Conservation (phyloP, 2,329 filamentous ascomycete species). For the Colletotrichum truncatum region DNA sequence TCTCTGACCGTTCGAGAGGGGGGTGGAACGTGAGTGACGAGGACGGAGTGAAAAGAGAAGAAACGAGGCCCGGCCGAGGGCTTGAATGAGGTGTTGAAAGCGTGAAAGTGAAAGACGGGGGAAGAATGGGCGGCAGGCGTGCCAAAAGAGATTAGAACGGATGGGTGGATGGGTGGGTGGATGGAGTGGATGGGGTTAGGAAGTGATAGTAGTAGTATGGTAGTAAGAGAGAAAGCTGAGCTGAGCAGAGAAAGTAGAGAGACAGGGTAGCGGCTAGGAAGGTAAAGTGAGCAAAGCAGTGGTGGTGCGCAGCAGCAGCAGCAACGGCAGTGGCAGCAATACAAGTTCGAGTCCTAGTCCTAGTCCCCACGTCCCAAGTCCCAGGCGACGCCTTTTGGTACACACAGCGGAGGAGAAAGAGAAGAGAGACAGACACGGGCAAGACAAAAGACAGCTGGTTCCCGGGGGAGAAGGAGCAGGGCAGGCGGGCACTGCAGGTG, state of each 20-base stretch:
- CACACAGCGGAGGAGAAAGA: not conserved
- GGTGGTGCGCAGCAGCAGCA: no score
- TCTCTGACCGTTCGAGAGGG: not conserved
- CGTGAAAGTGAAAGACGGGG: conserved; percentile 26
- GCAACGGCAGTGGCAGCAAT: no score
- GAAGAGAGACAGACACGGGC: not conserved
- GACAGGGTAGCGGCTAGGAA: no score
- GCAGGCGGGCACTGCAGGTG: not conserved
- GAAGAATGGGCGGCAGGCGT: conserved; percentile 3
- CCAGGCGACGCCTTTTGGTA: not conserved
- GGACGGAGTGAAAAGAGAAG: no score
- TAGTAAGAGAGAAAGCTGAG: not conserved
- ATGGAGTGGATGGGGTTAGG: not conserved
- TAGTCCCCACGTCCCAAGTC: not conserved
- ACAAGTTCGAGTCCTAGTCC: not conserved
- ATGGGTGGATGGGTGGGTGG: not conserved
- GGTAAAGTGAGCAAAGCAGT: no score
- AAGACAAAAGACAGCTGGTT: conserved; percentile 1
- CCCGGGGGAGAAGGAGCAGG: not conserved
- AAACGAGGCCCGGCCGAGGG: conserved; percentile 19
- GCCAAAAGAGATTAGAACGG: conserved; percentile 11
- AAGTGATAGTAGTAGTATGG: not conserved
- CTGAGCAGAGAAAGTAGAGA: not conserved
- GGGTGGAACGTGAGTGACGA: no score
- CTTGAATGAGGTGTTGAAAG: conserved; percentile 13